phyloP scores from a whole-genome alignment of 1,139 yeast genomes.

The Nakaseomyces nivariensis region DNA sequence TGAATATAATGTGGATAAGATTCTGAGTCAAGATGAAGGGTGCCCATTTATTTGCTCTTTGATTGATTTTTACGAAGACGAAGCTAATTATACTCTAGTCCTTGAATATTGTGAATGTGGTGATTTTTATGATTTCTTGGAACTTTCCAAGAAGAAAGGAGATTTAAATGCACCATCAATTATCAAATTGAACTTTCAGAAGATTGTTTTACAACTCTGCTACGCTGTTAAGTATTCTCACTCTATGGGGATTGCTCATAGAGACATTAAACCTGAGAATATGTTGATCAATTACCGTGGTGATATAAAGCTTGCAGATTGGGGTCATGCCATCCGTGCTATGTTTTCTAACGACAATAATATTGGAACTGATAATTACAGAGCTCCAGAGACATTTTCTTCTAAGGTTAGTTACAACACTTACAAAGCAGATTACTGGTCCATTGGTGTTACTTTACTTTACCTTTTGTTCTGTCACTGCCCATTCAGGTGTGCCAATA shows the following conservation, averaged over 20 bases:
- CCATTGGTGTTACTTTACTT: constrained; percentile 72
- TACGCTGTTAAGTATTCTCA: constrained; percentile 70
- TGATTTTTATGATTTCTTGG: constrained; percentile 70
- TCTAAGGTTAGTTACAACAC: constrained; percentile 33
- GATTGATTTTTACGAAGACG: constrained; percentile 61
- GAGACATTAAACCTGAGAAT: constrained; percentile 85
- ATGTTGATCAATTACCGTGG: constrained; percentile 56
- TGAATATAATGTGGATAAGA: constrained; percentile 19
- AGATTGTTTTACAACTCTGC: constrained; percentile 61
- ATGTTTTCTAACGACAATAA: constrained; percentile 60
- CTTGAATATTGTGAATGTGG: constrained; percentile 82
- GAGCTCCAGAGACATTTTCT: constrained; percentile 79
- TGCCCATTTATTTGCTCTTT: constrained; percentile 45
- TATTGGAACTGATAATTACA: constrained; percentile 84
- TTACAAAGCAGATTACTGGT: constrained; percentile 80
- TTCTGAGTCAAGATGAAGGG: constrained; percentile 11
- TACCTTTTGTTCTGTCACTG: constrained; percentile 78
- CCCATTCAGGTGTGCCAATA: constrained; percentile 59
- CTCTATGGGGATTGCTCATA: constrained; percentile 59
- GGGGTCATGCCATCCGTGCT: constrained; percentile 73
- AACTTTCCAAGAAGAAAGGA: constrained; percentile 15
- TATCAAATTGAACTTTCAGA: constrained; percentile 20
- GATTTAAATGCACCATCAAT: constrained; percentile 36
- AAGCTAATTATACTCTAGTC: constrained; percentile 41
- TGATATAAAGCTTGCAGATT: constrained; percentile 72